These are phyloP conservation scores for Astraeus odoratus DNA, from an alignment of 768 basidiomycete species.

Conservation along the genomic window DNA sequence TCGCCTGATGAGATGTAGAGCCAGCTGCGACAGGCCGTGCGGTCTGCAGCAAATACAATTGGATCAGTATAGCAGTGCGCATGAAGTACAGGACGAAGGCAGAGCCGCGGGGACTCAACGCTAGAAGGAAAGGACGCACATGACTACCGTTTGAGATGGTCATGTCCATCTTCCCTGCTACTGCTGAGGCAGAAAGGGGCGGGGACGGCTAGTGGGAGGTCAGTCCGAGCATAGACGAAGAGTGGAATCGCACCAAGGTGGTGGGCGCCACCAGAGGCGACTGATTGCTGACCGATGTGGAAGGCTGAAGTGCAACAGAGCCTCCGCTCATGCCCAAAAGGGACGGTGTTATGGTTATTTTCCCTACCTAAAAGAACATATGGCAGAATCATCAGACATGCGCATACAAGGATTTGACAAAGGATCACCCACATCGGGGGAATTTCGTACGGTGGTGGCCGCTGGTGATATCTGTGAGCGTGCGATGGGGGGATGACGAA, in stretches of 20 bases:
- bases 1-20: not conserved
- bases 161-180: not conserved
- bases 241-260: constrained; percentile 13
- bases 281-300: constrained; percentile 6
- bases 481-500: not conserved
- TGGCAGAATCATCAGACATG: constrained; percentile 9
- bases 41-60: constrained; percentile 5
- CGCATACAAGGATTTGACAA: not conserved
- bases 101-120: not conserved
- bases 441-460: constrained; percentile 8
- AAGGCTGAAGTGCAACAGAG: constrained; percentile 1
- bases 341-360: too few species aligned
- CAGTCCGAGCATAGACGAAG: constrained; percentile 6
- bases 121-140: not conserved
- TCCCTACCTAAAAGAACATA: constrained; percentile 9
- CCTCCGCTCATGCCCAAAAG: constrained; percentile 1
- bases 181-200: constrained; percentile 1
- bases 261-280: constrained; percentile 4
- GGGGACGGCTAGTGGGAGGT: constrained; percentile 8
- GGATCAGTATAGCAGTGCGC: not conserved
- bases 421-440: constrained; percentile 12
- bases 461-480: constrained; percentile 5
- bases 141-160: not conserved
- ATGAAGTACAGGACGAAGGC: not conserved
- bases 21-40: constrained; percentile 2